Percentiles rank a stretch among this genome's conserved stretches.
phyloP scores from a whole-genome alignment of 2,329 filamentous ascomycete genomes.

The Arachnomyces sp. region DNA sequence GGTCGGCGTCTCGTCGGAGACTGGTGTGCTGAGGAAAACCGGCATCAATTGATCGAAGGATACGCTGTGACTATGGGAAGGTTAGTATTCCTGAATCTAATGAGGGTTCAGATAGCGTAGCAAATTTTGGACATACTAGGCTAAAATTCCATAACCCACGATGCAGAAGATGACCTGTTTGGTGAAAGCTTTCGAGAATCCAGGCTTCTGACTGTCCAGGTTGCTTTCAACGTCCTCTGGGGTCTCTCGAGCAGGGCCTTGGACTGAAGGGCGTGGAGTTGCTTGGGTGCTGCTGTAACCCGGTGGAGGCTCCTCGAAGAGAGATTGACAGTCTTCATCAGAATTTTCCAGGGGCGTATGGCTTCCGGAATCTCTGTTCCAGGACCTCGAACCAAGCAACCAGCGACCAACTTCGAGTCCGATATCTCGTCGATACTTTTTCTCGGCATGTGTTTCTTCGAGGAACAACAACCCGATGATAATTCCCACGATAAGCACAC shows the following conservation, averaged over 20 bases:
- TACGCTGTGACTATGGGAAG: conserved; percentile 71
- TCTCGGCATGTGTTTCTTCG: conserved; percentile 84
- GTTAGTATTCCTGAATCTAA: conserved; percentile 62
- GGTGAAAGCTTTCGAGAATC: conserved; percentile 61
- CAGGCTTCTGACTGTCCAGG: conserved; percentile 31
- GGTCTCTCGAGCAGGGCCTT: conserved; percentile 24
- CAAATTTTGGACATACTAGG: conserved; percentile 62
- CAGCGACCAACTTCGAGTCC: conserved; percentile 69
- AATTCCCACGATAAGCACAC: conserved; percentile 68
- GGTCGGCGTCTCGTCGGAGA: conserved; percentile 41
- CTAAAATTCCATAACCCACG: conserved; percentile 80
- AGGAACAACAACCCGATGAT: conserved; percentile 74
- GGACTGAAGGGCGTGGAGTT: conserved; percentile 40
- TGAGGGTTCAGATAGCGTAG: conserved; percentile 5
- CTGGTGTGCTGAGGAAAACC: conserved; percentile 71
- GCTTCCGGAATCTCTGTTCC: conserved; percentile 7
- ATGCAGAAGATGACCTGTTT: conserved; percentile 80
- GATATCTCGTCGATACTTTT: conserved; percentile 65
- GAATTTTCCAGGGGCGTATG: not conserved
- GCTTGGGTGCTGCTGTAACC: conserved; percentile 56
- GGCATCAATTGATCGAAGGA: conserved; percentile 92
- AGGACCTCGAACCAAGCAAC: conserved; percentile 40
- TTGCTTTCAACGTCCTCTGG: conserved; percentile 9
- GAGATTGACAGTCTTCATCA: conserved; percentile 52
- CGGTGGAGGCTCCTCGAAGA: conserved; percentile 57